Evolutionary conservation across 805 yeast genomes (phyloP).

Genomic region (Saccharomycopsis oosterbeekiorum): DNA sequence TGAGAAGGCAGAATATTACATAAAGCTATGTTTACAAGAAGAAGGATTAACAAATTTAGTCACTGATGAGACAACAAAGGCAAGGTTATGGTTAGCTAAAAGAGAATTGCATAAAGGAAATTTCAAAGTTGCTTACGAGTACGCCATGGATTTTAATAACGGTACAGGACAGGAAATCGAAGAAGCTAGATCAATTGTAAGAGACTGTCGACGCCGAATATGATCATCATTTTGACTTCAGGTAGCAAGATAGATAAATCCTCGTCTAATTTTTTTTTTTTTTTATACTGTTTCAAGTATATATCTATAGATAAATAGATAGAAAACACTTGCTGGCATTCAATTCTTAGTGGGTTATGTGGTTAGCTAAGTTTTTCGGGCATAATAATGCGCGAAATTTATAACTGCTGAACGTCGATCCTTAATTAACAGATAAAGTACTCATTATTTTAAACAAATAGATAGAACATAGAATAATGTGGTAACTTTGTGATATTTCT

Average conservation of each 20-base stretch:
- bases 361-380: too few relatives aligned
- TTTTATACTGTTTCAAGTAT: background rate
- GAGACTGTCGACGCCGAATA: conserved; percentile 32
- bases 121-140: conserved; percentile 59
- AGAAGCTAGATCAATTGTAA: conserved; percentile 75
- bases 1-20: conserved; percentile 46
- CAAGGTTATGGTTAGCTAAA: conserved; percentile 80
- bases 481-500: too few relatives aligned
- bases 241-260: too few relatives aligned
- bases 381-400: too few relatives aligned
- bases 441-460: too few relatives aligned
- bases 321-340: too few relatives aligned
- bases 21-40: conserved; percentile 54
- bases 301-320: too few relatives aligned
- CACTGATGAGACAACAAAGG: conserved; percentile 66
- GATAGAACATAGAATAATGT: too few relatives aligned
- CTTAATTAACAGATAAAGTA: too few relatives aligned
- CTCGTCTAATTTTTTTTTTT: background rate
- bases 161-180: conserved; percentile 83
- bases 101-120: conserved; percentile 46
- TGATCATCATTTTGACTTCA: background rate
- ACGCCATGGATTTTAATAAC: conserved; percentile 59
- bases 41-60: conserved; percentile 50
- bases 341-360: too few relatives aligned
- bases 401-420: too few relatives aligned